phyloP scores from a whole-genome alignment of 169 alveolate genomes.

The Plasmodium gallinaceum region DNA sequence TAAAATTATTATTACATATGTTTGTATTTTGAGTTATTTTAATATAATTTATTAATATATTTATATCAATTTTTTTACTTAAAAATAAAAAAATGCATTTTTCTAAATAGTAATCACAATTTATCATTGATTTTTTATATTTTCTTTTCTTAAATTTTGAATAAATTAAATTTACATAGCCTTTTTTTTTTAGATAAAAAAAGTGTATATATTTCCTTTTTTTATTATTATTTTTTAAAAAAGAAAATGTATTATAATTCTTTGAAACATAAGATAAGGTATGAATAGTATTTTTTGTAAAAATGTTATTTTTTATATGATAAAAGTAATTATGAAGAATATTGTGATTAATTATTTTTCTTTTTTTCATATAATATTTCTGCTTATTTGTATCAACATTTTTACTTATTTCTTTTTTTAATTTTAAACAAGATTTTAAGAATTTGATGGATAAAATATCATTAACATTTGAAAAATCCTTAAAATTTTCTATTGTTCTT shows the following conservation, averaged over 20 bases:
- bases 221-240: neutral
- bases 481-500: neutral
- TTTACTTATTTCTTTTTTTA: slow-evolving; percentile 24
- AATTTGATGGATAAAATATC: neutral
- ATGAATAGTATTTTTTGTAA: slow-evolving; percentile 8
- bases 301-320: neutral
- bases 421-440: slow-evolving; percentile 18
- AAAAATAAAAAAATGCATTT: neutral
- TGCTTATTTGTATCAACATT: neutral
- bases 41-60: neutral
- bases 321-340: neutral
- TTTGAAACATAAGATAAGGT: neutral
- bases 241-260: neutral
- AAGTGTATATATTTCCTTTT: slow-evolving; percentile 9
- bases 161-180: neutral
- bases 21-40: neutral
- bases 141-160: slow-evolving; percentile 1
- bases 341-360: too few relatives aligned
- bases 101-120: neutral
- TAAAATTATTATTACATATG: neutral
- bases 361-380: neutral
- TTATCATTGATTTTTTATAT: neutral
- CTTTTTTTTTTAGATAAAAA: neutral
- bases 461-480: neutral
- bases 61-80: neutral